These are phyloP conservation scores for Phascolomyces articulosus DNA, from an alignment of 371 early-diverging fungal species.

Conservation along the genomic window DNA sequence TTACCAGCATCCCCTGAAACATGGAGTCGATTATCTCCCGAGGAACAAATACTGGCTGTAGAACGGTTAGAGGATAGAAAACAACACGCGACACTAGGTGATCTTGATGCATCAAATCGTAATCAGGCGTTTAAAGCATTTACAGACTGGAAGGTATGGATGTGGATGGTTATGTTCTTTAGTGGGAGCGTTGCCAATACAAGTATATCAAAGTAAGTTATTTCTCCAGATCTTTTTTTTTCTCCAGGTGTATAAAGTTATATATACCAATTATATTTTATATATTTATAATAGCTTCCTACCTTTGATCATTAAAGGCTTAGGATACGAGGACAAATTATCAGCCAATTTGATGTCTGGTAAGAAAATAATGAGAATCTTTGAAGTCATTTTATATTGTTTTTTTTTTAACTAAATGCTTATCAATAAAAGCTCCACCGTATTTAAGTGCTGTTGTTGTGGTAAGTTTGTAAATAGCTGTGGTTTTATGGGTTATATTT, in stretches of 20 bases:
- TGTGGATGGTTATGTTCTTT: slow-evolving; percentile 56
- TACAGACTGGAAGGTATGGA: slow-evolving; percentile 51
- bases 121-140: slow-evolving; percentile 41
- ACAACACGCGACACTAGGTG: slow-evolving; percentile 33
- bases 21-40: slow-evolving; percentile 32
- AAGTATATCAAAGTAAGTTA: slow-evolving; percentile 48
- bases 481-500: not conserved
- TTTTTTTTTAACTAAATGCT: too few species aligned
- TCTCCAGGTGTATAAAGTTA: not conserved
- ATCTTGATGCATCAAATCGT: slow-evolving; percentile 39
- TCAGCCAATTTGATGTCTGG: slow-evolving; percentile 55
- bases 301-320: slow-evolving; percentile 45
- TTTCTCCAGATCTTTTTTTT: not conserved
- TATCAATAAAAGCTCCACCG: too few species aligned
- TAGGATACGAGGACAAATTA: slow-evolving; percentile 46
- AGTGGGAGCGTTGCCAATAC: slow-evolving; percentile 55
- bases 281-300: slow-evolving; percentile 29
- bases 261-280: too few species aligned
- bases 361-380: slow-evolving; percentile 4
- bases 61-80: slow-evolving; percentile 22
- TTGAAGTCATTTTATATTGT: too few species aligned
- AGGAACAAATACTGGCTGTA: slow-evolving; percentile 35
- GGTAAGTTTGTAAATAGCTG: slow-evolving; percentile 20
- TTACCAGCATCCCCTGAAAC: slow-evolving; percentile 43
- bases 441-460: slow-evolving; percentile 46